These are phyloP conservation scores for Aspergillus novoparasiticus DNA, from an alignment of 2,329 filamentous ascomycete species.

Conservation along the genomic window DNA sequence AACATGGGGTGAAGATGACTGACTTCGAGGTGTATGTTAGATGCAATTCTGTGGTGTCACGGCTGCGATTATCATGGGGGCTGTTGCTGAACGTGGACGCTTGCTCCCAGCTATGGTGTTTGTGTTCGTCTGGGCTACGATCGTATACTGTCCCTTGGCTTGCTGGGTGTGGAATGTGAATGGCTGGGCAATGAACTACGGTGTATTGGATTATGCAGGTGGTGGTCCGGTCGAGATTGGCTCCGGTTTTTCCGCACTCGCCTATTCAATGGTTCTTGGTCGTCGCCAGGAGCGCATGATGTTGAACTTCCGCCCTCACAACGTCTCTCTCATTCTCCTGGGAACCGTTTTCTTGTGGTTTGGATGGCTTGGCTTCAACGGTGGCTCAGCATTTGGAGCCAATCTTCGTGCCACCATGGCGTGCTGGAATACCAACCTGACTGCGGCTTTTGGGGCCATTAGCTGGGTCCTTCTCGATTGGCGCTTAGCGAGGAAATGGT, in stretches of 20 bases:
- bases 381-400: constrained; percentile 88
- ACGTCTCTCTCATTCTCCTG: constrained; percentile 94
- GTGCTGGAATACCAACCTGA: constrained; percentile 96
- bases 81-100: constrained; percentile 90
- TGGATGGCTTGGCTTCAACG: constrained; percentile 98
- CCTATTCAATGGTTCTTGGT: constrained; percentile 94
- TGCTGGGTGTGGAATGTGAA: constrained; percentile 97
- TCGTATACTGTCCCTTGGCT: constrained; percentile 95
- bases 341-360: constrained; percentile 97
- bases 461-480: constrained; percentile 96
- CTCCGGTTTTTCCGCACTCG: constrained; percentile 88
- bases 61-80: constrained; percentile 85
- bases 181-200: constrained; percentile 88
- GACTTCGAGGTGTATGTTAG: constrained; percentile 48
- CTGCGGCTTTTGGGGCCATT: constrained; percentile 87
- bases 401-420: constrained; percentile 94
- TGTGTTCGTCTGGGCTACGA: constrained; percentile 91
- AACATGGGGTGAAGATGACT: constrained; percentile 26
- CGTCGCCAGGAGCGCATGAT: constrained; percentile 99
- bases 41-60: constrained; percentile 98
- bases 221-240: constrained; percentile 97
- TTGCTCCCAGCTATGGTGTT: constrained; percentile 94
- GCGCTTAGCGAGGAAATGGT: constrained; percentile 93
- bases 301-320: constrained; percentile 99
- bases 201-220: constrained; percentile 93